Evolutionary conservation across 75 land plant species (phyloP).

Genomic region (Ceratopteris richardii): DNA sequence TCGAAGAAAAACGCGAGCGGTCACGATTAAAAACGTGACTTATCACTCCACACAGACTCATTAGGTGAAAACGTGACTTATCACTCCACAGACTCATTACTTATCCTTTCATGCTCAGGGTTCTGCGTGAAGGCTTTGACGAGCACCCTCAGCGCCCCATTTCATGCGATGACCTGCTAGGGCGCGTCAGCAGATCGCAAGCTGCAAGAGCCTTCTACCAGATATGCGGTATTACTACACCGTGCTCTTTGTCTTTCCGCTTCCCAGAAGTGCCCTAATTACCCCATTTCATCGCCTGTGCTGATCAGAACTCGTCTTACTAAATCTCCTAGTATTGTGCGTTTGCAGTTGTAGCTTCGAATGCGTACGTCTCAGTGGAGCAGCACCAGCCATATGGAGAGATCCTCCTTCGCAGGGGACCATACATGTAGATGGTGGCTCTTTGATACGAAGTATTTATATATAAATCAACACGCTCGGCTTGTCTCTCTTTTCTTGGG

Average conservation of each 20-base stretch:
- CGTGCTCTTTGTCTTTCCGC: no score
- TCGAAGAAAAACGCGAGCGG: no score
- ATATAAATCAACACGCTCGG: no score
- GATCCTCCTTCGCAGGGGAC: slow-evolving; percentile 52
- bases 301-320: background rate
- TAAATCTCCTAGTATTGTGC: slow-evolving; percentile 2
- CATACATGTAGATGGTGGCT: slow-evolving; percentile 24
- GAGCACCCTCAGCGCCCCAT: slow-evolving; percentile 20
- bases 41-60: background rate
- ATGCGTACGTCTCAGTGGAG: slow-evolving; percentile 34
- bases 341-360: slow-evolving; percentile 60
- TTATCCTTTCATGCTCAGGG: slow-evolving; percentile 22
- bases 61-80: background rate
- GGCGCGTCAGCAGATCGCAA: slow-evolving; percentile 42
- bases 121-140: slow-evolving; percentile 55
- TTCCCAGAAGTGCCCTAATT: background rate
- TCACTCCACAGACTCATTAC: background rate
- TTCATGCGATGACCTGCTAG: slow-evolving; percentile 41
- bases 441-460: no score
- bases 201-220: slow-evolving; percentile 81
- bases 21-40: background rate
- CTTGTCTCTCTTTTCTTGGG: no score
- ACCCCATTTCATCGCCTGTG: background rate
- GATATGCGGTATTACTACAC: slow-evolving; percentile 81
- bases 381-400: slow-evolving; percentile 62